Evolutionary conservation across 352 stramenopile genomes (phyloP).

Genomic region (Elongisporangium prolatum): DNA sequence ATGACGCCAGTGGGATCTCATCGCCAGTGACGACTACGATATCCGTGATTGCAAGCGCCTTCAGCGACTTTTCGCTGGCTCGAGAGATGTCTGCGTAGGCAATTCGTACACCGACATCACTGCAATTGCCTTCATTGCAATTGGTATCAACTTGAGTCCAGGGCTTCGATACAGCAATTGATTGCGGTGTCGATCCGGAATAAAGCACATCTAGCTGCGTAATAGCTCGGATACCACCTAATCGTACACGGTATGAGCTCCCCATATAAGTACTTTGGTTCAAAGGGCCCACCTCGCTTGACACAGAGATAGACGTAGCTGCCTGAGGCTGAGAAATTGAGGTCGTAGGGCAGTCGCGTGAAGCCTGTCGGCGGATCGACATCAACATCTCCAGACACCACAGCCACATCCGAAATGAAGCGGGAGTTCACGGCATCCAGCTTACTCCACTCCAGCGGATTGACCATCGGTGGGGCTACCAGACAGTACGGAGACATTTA

Average conservation of each 20-base stretch:
- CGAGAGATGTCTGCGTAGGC: conserved; percentile 17
- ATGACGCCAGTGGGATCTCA: conserved; percentile 17
- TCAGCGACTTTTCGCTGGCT: conserved; percentile 15
- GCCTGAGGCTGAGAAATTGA: conserved; percentile 60
- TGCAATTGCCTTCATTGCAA: conserved; percentile 29
- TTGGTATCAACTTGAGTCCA: conserved; percentile 12
- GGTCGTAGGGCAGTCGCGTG: conserved; percentile 40
- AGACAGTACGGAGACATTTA: too few species aligned
- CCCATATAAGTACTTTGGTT: not conserved
- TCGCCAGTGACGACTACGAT: conserved; percentile 37
- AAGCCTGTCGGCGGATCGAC: conserved; percentile 46
- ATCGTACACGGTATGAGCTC: not conserved
- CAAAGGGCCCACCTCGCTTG: conserved; percentile 30
- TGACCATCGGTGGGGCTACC: conserved; percentile 34
- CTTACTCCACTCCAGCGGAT: conserved; percentile 39
- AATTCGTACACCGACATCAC: conserved; percentile 19
- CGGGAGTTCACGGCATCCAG: conserved; percentile 18
- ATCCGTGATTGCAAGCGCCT: conserved; percentile 58
- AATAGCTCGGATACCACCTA: conserved; percentile 17
- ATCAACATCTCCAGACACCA: conserved; percentile 56
- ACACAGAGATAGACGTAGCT: conserved; percentile 73
- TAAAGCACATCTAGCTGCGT: conserved; percentile 30
- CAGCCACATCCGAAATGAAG: conserved; percentile 62
- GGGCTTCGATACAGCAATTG: not conserved
- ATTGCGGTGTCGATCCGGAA: conserved; percentile 1